A percentile compares a stretch with the other conserved stretches of the same genome.
Evolutionary conservation across 495 filamentous ascomycete species (phyloP).

Genomic region (Zalerion maritima): DNA sequence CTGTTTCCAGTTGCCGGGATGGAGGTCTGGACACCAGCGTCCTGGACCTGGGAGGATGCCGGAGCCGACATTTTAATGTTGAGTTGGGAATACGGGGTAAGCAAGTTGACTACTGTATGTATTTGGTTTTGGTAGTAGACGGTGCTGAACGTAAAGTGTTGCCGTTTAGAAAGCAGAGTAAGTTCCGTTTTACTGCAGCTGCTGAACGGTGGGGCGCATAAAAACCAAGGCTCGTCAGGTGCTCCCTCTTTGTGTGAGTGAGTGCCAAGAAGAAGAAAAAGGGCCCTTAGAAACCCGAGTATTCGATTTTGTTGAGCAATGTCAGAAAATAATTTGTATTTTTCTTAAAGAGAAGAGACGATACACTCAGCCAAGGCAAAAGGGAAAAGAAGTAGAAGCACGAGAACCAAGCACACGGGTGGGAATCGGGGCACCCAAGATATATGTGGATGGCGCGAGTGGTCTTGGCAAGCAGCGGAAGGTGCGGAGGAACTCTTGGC

Average conservation of each 20-base stretch:
- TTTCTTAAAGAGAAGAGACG: neutral
- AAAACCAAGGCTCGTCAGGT: too few relatives aligned
- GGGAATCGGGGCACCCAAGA: constrained; percentile 3
- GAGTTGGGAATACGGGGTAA: too few relatives aligned
- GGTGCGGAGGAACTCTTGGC: constrained; percentile 5
- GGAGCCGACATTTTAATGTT: constrained; percentile 1
- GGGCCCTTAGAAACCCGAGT: neutral
- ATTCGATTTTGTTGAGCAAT: neutral
- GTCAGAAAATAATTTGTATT: constrained; percentile 4
- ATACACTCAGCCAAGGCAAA: neutral
- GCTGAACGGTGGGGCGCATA: too few relatives aligned
- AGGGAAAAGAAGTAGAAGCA: constrained; percentile 1
- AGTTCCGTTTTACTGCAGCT: too few relatives aligned
- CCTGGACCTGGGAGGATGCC: constrained; percentile 7
- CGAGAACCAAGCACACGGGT: neutral
- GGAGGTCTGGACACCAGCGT: constrained; percentile 8
- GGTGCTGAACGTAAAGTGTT: too few relatives aligned
- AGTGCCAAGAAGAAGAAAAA: constrained; percentile 3
- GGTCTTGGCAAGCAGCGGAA: constrained; percentile 1
- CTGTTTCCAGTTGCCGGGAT: constrained; percentile 16
- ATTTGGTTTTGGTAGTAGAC: too few relatives aligned
- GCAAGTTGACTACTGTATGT: too few relatives aligned
- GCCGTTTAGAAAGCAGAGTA: too few relatives aligned
- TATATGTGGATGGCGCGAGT: too few relatives aligned
- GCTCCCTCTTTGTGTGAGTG: too few relatives aligned